These are phyloP conservation scores for Phytopythium chamaehyphon DNA, from an alignment of 352 stramenopile species.

Conservation along the genomic window DNA sequence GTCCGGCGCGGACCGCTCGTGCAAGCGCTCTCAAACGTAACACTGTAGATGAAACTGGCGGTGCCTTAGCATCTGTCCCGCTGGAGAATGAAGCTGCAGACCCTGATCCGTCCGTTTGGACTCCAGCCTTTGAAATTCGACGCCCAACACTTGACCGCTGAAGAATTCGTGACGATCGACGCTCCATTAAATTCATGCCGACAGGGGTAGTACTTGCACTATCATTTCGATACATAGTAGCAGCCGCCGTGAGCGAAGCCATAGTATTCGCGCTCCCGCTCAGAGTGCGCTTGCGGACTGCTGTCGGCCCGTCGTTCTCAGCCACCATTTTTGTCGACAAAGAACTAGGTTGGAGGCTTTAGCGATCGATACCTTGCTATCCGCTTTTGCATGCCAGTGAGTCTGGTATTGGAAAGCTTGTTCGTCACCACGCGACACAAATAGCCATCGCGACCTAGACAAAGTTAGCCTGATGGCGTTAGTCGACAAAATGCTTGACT, in stretches of 20 bases:
- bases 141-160: conserved; percentile 4
- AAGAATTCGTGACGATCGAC: conserved; percentile 13
- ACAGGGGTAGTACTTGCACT: background rate
- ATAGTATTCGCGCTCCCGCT: no score
- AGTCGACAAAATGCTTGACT: no score
- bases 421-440: no score
- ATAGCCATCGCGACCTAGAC: no score
- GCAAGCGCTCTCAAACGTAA: conserved; percentile 39
- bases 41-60: conserved; percentile 33
- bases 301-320: no score
- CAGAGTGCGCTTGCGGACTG: no score
- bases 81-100: conserved; percentile 9
- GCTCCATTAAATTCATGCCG: background rate
- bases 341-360: no score
- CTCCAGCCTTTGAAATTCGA: conserved; percentile 7
- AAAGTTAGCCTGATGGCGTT: no score
- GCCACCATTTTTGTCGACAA: no score
- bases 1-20: conserved; percentile 45
- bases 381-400: no score
- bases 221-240: background rate
- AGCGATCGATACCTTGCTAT: no score
- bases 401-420: no score
- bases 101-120: background rate
- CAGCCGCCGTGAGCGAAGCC: background rate
- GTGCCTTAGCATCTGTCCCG: conserved; percentile 13